Evolutionary conservation across 768 basidiomycete species (phyloP).

Genomic region (Kwoniella sp.): DNA sequence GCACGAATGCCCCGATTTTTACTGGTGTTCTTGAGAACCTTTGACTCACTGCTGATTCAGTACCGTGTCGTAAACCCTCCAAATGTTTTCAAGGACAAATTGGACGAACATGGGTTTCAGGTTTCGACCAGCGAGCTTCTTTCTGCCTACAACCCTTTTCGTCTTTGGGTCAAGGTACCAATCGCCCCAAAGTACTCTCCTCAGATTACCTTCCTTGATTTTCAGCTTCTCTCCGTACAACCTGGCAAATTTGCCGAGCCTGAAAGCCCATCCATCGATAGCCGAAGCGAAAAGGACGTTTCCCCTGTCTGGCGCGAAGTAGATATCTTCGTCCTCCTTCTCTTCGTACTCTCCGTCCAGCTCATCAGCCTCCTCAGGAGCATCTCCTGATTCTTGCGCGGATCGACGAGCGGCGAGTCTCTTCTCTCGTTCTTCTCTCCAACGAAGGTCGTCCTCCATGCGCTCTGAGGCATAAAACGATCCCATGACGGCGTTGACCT

Average conservation of each 20-base stretch:
- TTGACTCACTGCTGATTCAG: conserved; percentile 81
- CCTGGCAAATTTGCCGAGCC: conserved; percentile 88
- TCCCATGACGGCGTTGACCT: conserved; percentile 98
- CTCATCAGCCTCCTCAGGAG: conserved; percentile 28
- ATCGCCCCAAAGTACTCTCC: conserved; percentile 93
- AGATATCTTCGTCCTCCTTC: conserved; percentile 95
- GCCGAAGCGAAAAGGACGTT: conserved; percentile 97
- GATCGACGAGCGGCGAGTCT: conserved; percentile 66
- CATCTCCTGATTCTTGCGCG: conserved; percentile 63
- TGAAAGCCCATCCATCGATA: conserved; percentile 96
- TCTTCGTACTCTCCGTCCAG: conserved; percentile 74
- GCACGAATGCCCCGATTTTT: no score
- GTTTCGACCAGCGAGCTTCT: conserved; percentile 77
- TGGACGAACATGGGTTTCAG: conserved; percentile 96
- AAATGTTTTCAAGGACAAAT: conserved; percentile 94
- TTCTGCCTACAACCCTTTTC: conserved; percentile 86
- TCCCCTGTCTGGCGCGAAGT: conserved; percentile 92
- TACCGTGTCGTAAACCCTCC: conserved; percentile 93
- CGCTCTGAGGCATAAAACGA: conserved; percentile 90
- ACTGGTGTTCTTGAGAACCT: no score
- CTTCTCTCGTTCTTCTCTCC: conserved; percentile 88
- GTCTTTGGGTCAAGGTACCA: conserved; percentile 95
- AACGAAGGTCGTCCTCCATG: conserved; percentile 93
- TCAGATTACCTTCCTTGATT: conserved; percentile 81
- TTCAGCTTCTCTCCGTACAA: conserved; percentile 87